A percentile compares a stretch with the other conserved stretches of the same genome.
Conservation (phyloP, 495 filamentous ascomycete species). For the Xylaria acuta region DNA sequence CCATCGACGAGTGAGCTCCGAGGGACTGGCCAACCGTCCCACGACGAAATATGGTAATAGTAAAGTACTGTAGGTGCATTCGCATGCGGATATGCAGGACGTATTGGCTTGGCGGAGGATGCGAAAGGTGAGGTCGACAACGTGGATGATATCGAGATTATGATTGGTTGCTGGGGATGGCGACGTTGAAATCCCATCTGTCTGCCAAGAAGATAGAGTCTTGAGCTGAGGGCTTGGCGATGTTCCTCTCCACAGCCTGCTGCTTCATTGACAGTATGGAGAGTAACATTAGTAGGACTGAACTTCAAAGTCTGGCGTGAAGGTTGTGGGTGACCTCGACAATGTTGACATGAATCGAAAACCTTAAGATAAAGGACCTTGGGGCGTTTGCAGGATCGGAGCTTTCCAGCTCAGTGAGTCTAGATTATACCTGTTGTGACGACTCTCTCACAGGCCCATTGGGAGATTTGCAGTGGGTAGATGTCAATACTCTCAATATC, state of each 20-base stretch:
- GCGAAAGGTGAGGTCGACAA: slow-evolving; percentile 3
- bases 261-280: background rate
- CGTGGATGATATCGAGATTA: background rate
- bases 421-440: too few relatives aligned
- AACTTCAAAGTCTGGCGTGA: background rate
- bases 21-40: background rate
- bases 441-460: background rate
- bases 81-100: slow-evolving; percentile 8
- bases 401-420: background rate
- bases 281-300: background rate
- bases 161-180: slow-evolving; percentile 2
- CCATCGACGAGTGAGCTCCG: background rate
- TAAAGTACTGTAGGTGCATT: background rate
- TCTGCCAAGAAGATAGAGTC: slow-evolving; percentile 16
- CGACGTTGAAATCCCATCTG: background rate
- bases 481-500: background rate
- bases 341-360: background rate
- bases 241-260: slow-evolving; percentile 8
- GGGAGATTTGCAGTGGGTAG: background rate
- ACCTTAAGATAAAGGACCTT: background rate
- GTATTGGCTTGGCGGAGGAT: slow-evolving; percentile 18
- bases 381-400: background rate
- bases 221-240: slow-evolving; percentile 20
- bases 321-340: background rate
- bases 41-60: background rate